Evolutionary conservation across 108 stramenopile genomes (phyloP), one percentile per base, ranked within the genome.

Genomic region (Thalassiosira profunda): DNA sequence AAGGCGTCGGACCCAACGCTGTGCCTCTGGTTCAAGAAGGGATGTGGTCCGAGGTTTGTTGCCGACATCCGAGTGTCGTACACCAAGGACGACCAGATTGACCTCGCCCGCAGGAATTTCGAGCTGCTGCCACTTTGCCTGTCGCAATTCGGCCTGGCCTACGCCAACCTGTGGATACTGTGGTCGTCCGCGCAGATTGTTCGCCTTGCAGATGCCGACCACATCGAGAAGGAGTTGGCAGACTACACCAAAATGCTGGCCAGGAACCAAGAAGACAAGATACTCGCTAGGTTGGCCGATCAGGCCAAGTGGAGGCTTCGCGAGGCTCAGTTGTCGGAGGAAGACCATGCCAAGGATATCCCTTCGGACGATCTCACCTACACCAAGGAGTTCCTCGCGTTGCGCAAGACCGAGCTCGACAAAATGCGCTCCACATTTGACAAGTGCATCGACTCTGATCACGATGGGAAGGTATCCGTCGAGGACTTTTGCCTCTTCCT

Each of bases 381-480:
- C 63, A 63, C 76, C 21, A 77, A 71, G 36, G 60, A 78, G 28
- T 71, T 72, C 52, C 48, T 72, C 10, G 76, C 70, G 1, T 58
- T 72, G 44, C 51, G 25, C 8, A 4, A 44, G 34, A 25, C 8
- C 24, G 76, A 78, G 40, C 37, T 66, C 3, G n/a, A 57, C 12
- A 78, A 72, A 5, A 44, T 68, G 58, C 29, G 48, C 5, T 55
- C 30, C 17, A 26, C 47, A 7, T 76, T 53, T 35, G n/a, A 59
- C 9, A 28, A n/a, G 30, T 63, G 36, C 2, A 60, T 78, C 21
- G 71, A 64, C 40, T 65, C 45, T 12, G 64, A 67, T 31, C 46
- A 54, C 2, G 58, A 66, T 43, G 71, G 70, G 21, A 56, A 66
- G 28, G 60, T 78, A 44, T 51, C 64, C 21, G 40, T 78, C 12